Conservation (phyloP, 164 flowering plant species). For the grape (Vitis vinifera) region DNA sequence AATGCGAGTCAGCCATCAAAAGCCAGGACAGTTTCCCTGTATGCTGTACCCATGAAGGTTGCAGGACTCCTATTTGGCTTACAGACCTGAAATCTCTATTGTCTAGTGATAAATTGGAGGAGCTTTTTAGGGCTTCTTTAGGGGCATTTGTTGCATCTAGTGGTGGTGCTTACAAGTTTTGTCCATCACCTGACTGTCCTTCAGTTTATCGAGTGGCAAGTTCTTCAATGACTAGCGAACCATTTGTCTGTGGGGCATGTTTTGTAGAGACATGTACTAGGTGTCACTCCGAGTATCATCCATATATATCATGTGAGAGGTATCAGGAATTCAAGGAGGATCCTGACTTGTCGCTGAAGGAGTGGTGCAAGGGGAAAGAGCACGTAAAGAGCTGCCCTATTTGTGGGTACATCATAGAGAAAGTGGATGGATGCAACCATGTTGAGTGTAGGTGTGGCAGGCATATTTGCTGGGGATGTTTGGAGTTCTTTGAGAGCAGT, state of each 20-base stretch:
- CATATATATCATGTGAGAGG: slow-evolving; percentile 66
- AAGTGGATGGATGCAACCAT: slow-evolving; percentile 94
- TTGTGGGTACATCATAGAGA: slow-evolving; percentile 78
- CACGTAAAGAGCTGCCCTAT: slow-evolving; percentile 74
- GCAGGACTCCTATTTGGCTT: slow-evolving; percentile 47
- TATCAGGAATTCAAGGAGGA: slow-evolving; percentile 75
- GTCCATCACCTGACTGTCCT: slow-evolving; percentile 96
- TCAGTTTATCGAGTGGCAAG: slow-evolving; percentile 62
- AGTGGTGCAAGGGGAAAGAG: slow-evolving; percentile 81
- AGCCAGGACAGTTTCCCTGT: slow-evolving; percentile 72
- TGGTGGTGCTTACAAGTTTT: slow-evolving; percentile 67
- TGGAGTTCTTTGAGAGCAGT: slow-evolving; percentile 45
- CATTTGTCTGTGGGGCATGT: slow-evolving; percentile 86
- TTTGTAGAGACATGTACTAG: slow-evolving; percentile 70
- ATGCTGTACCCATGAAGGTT: slow-evolving; percentile 56
- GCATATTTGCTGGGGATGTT: slow-evolving; percentile 94
- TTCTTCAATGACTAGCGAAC: slow-evolving; percentile 33
- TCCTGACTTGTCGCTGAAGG: slow-evolving; percentile 74
- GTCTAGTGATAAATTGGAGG: slow-evolving; percentile 67
- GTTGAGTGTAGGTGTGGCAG: slow-evolving; percentile 77
- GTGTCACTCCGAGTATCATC: slow-evolving; percentile 90
- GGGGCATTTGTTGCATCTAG: slow-evolving; percentile 67
- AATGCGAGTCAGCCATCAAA: slow-evolving; percentile 75
- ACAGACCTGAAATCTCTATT: slow-evolving; percentile 61
- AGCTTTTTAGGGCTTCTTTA: slow-evolving; percentile 79